phyloP scores from a whole-genome alignment of 371 early-diverging fungal genomes.

The Mucor indicus region DNA sequence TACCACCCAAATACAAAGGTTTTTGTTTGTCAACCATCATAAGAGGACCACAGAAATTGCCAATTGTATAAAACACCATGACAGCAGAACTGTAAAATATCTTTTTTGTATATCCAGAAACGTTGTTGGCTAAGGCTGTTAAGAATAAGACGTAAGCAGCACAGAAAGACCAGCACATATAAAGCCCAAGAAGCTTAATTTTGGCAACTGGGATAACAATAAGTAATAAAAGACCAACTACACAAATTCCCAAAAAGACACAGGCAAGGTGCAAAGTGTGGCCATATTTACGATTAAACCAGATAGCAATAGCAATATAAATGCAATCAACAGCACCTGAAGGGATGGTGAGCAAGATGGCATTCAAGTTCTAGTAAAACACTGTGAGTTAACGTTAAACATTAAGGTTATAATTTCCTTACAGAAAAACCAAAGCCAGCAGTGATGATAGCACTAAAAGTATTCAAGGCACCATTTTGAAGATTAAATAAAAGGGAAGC shows the following conservation, averaged over 20 bases:
- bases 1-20: conserved; percentile 34
- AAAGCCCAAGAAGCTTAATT: conserved; percentile 33
- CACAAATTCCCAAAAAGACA: conserved; percentile 18
- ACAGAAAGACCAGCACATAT: conserved; percentile 32
- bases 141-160: conserved; percentile 7
- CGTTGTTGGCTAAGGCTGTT: conserved; percentile 12
- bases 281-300: conserved; percentile 32
- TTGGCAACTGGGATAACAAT: conserved; percentile 34
- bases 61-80: conserved; percentile 27
- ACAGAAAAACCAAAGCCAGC: conserved; percentile 38
- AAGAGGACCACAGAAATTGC: conserved; percentile 34
- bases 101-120: conserved; percentile 32
- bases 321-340: conserved; percentile 31
- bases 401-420: conserved; percentile 12
- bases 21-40: conserved; percentile 24
- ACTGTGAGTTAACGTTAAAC: neutral
- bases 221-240: conserved; percentile 35
- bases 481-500: conserved; percentile 30
- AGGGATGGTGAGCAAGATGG: conserved; percentile 39
- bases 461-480: conserved; percentile 37
- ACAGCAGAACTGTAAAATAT: conserved; percentile 23
- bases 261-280: conserved; percentile 29
- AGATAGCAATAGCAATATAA: conserved; percentile 30
- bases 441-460: conserved; percentile 35
- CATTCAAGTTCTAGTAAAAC: conserved; percentile 21